phyloP scores from a whole-genome alignment of 495 filamentous ascomycete species.

The Penicillium waksmanii region DNA sequence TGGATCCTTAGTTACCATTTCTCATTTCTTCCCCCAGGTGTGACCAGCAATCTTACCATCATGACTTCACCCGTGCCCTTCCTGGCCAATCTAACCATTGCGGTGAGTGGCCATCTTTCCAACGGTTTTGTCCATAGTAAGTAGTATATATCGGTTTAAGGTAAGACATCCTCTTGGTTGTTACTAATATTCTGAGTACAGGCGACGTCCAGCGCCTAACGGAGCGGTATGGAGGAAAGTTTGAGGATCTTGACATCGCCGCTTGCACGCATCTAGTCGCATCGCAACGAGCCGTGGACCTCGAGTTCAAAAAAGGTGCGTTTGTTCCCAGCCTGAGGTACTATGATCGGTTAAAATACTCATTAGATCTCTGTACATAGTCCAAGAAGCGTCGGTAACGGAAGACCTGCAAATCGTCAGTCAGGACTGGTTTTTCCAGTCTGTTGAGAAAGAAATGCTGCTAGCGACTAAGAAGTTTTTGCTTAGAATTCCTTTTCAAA shows the following conservation, averaged over 20 bases:
- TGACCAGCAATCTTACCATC: background rate
- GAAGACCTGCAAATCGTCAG: conserved; percentile 10
- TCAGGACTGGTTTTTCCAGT: conserved; percentile 9
- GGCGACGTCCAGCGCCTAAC: background rate
- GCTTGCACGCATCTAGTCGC: background rate
- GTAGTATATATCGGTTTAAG: background rate
- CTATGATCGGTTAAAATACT: background rate
- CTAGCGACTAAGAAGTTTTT: background rate
- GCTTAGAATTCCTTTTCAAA: background rate
- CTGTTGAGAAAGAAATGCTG: background rate
- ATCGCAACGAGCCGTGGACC: background rate
- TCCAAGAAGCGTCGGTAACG: background rate
- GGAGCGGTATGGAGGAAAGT: background rate
- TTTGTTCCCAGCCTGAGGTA: background rate
- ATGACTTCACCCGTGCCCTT: background rate
- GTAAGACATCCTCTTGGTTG: background rate
- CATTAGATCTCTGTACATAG: conserved; percentile 2
- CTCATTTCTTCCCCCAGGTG: background rate
- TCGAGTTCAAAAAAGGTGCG: background rate
- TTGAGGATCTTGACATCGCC: background rate
- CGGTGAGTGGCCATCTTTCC: background rate
- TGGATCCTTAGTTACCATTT: too few species aligned
- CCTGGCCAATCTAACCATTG: background rate
- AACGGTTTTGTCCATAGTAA: background rate
- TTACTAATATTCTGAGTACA: background rate